Conservation (phyloP, 371 early-diverging fungal genomes). For the Blastocladiella emersonii region DNA sequence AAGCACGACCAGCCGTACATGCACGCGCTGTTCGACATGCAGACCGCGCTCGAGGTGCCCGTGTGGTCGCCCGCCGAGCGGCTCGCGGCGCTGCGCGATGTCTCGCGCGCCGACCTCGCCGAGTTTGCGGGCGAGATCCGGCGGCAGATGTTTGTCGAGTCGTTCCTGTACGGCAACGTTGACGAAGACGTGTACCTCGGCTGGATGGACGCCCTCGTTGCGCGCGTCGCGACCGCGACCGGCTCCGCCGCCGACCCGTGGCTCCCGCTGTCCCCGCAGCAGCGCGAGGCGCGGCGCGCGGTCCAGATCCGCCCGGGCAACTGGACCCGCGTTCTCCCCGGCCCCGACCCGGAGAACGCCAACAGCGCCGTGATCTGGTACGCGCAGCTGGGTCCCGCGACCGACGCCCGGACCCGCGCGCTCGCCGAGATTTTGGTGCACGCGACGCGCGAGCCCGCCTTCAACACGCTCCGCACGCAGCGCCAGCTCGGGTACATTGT, state of each 20-base stretch:
- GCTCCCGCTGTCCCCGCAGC: constrained; percentile 29
- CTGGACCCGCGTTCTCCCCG: constrained; percentile 40
- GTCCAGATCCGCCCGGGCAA: constrained; percentile 6
- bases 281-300: not conserved
- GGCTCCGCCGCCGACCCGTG: too few relatives aligned
- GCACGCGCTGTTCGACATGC: constrained; percentile 62
- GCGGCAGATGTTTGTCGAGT: constrained; percentile 2
- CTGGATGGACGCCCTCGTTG: constrained; percentile 14
- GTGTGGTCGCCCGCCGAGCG: constrained; percentile 76
- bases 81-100: constrained; percentile 26
- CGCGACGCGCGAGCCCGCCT: constrained; percentile 73
- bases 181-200: not conserved
- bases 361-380: constrained; percentile 78
- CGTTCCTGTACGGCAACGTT: constrained; percentile 3
- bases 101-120: not conserved
- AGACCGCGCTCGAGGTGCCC: constrained; percentile 56
- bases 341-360: constrained; percentile 60
- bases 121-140: not conserved
- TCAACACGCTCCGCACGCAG: constrained; percentile 82
- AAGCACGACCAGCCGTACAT: constrained; percentile 53
- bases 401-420: constrained; percentile 40
- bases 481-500: constrained; percentile 74
- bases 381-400: constrained; percentile 43
- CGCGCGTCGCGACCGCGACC: constrained; percentile 40
- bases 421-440: constrained; percentile 55